Base-by-base conservation (phyloP, 2,329 filamentous ascomycete species). In the Fusarium nurragi region DNA sequence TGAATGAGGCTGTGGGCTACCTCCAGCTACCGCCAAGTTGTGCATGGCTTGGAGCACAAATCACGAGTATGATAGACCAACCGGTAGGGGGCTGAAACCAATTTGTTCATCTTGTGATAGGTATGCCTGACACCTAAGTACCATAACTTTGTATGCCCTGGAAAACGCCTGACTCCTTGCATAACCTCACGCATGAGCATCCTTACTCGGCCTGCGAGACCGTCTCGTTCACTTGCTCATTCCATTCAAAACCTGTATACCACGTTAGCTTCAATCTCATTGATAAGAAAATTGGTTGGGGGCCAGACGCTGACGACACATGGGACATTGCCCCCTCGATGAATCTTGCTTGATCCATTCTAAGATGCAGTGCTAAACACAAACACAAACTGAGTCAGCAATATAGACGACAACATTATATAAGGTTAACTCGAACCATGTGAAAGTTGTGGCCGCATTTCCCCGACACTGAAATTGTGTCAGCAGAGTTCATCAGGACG, bases 391-490 rank as follows among this genome's bases (percentile, higher is more conserved):
- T 13, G 25, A 46, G 57, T 71, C 60, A 71, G 69, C 44, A 56
- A 54, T 18, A 22, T 36, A 37, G 34, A 55, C 21, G 40, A 23
- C 45, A 22, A 41, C 40, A 43, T 44, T 6, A 54, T 25, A 61
- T 22, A 38, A 45, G 40, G 26, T 36, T 28, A 49, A 19, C 47
- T 66, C 83, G 69, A 78, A 96, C 93, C 92, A 97, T 96, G 78
- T 99, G 95, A 75, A 99, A 99, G 65, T 93, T 97, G 77, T 99
- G 95, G 6, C 93, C 94, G 79, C 95, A 99, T 82, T 94, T 96
- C 39, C 95, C 95, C 61, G 95, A 94, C 68, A 97, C 94, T 71
- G 18, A 52, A 32, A 47, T 46, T 59, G 26, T 13, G 53, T 70
- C 58, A 71, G 69, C 54, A 64, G 28, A 21, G 47, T 48, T 43